These are phyloP conservation scores for Apocynum venetum DNA, from an alignment of 257 asterid species.

Conservation along the genomic window DNA sequence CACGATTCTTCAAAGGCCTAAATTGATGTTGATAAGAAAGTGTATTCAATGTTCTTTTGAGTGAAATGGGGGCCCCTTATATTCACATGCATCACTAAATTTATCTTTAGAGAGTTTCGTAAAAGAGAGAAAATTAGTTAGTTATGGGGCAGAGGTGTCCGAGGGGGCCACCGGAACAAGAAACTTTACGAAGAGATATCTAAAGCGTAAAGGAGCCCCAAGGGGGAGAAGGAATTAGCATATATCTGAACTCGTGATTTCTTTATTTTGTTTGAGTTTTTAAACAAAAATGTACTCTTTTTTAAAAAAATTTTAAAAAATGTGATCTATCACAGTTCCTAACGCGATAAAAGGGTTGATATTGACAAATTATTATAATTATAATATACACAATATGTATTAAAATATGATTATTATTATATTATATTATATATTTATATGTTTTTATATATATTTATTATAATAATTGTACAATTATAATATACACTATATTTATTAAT, in stretches of 20 bases:
- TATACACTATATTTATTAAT: too few species aligned
- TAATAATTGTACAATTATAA: too few species aligned
- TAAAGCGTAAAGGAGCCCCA: not conserved
- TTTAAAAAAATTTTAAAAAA: too few species aligned
- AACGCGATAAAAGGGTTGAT: too few species aligned
- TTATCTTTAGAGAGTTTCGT: not conserved
- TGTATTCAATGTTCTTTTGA: not conserved
- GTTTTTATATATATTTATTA: too few species aligned
- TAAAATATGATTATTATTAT: too few species aligned
- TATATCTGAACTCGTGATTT: not conserved
- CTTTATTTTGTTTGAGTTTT: not conserved
- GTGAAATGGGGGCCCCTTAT: not conserved
- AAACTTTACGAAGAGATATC: not conserved
- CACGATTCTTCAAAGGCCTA: not conserved
- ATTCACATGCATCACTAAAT: slow-evolving; percentile 1
- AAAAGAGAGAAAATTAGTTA: not conserved
- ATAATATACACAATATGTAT: too few species aligned
- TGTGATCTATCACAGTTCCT: too few species aligned
- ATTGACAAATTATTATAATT: too few species aligned
- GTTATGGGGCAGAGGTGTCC: not conserved
- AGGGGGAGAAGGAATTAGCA: not conserved
- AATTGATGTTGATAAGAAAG: not conserved
- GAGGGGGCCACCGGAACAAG: not conserved
- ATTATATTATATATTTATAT: too few species aligned
- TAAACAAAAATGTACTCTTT: too few species aligned